phyloP scores from a whole-genome alignment of 2,329 filamentous ascomycete genomes.

The Apiospora arundinis region DNA sequence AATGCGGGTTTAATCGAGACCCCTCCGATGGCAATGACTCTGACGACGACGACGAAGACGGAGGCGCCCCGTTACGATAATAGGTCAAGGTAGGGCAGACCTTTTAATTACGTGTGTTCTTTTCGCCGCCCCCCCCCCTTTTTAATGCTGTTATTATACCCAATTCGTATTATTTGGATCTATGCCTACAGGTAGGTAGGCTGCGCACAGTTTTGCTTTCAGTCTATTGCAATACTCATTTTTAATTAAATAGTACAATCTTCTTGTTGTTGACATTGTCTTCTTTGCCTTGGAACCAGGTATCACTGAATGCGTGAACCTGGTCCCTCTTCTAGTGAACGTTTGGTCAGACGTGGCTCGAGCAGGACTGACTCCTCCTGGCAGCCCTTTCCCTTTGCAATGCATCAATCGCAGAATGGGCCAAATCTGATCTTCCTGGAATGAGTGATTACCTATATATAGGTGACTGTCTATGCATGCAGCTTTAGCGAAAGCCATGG shows the following conservation, averaged over 20 bases:
- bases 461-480: neutral
- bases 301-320: neutral
- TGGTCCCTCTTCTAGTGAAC: too few relatives aligned
- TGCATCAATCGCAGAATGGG: too few relatives aligned
- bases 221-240: neutral
- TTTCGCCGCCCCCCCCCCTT: neutral
- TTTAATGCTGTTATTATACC: neutral
- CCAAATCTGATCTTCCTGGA: neutral
- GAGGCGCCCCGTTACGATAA: neutral
- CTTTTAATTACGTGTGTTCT: too few relatives aligned
- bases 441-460: neutral
- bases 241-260: neutral
- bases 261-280: neutral
- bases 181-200: neutral
- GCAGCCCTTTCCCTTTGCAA: too few relatives aligned
- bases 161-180: neutral
- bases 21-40: neutral
- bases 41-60: neutral
- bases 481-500: neutral
- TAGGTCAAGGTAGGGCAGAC: neutral
- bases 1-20: neutral
- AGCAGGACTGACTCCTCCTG: too few relatives aligned
- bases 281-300: neutral
- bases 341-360: too few relatives aligned
- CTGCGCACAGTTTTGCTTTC: neutral